phyloP scores from a whole-genome alignment of 306 rosid genomes.

The Rubus parviflorus region DNA sequence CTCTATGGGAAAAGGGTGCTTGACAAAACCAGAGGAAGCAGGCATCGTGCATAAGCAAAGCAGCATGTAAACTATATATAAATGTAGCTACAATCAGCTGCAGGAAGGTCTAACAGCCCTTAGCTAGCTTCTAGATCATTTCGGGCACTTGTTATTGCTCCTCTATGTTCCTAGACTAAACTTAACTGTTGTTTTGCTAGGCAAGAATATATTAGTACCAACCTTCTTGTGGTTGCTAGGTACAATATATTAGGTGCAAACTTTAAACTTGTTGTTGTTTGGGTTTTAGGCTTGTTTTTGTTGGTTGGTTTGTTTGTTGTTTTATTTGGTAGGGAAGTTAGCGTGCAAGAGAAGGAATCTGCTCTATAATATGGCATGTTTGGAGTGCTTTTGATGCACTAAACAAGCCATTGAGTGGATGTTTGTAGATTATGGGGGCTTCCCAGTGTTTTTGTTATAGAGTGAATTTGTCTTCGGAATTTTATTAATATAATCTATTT shows the following conservation, averaged over 20 bases:
- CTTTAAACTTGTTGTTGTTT: neutral
- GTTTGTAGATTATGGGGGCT: slow-evolving; percentile 13
- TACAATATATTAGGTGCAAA: neutral
- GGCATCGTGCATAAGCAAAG: neutral
- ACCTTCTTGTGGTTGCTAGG: slow-evolving; percentile 12
- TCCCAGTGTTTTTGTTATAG: slow-evolving; percentile 8
- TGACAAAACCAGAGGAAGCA: neutral
- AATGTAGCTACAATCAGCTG: neutral
- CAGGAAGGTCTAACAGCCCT: neutral
- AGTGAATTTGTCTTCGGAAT: neutral
- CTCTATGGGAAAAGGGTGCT: slow-evolving; percentile 28
- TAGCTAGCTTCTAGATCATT: neutral
- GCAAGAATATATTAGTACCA: slow-evolving; percentile 5
- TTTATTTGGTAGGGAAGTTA: slow-evolving; percentile 7
- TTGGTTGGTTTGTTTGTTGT: neutral
- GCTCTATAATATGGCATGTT: neutral
- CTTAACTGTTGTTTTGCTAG: slow-evolving; percentile 8
- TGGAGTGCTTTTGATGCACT: neutral
- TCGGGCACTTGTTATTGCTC: neutral
- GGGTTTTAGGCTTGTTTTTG: neutral
- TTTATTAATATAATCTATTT: neutral
- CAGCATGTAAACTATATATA: neutral
- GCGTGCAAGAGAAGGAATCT: slow-evolving; percentile 1
- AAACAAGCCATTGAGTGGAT: neutral
- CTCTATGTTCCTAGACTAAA: neutral